Evolutionary conservation across 2,329 filamentous ascomycete species (phyloP), one percentile per base, ranked within the genome.

Genomic region (Gremmenia infestans): DNA sequence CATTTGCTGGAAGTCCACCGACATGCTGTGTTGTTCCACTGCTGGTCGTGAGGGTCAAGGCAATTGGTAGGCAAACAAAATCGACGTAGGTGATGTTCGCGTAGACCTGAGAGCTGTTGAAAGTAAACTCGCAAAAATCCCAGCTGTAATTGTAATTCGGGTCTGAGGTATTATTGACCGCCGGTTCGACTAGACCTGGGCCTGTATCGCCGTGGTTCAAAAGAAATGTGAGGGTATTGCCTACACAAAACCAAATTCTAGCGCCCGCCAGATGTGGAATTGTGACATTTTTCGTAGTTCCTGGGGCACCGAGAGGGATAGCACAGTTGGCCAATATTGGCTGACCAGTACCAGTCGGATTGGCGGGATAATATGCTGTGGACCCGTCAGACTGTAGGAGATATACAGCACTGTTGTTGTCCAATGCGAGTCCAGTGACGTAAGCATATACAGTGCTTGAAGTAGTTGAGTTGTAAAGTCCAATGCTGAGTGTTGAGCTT

Each of bases 21-120:
- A 87, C 72, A 45, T 75, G 72, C 60, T 79, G 73, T 1, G 74
- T 72, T 1, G 61, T 66, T 15, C 76, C 76, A 6, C 69, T 69
- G 2, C 62, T 67, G 5, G 70, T 75, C 39, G 73, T 72, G 15
- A 83, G 71, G 6, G 75, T 74, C 59, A 84, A 69, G 2, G 81
- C 78, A 49, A 87, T 77, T 19, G 86, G 84, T 62, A 87, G 67
- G 63, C 76, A 75, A 58, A 90, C 80, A 71, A 91, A 91, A 73
- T 91, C 88, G 57, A 91, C 88, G 67, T 87, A 86, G 58, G 78
- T 83, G 62, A 91, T 84, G 63, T 88, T 88, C 64, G 80, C 82
- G 66, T 81, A 88, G 5, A 88, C 71, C 70, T 88, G 76, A 19
- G 70, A 65, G 36, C 70, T 65, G 70, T 87, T 87, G 71, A 79